phyloP scores from a whole-genome alignment of 306 rosid genomes.

The Oxytropis ochrocephala region DNA sequence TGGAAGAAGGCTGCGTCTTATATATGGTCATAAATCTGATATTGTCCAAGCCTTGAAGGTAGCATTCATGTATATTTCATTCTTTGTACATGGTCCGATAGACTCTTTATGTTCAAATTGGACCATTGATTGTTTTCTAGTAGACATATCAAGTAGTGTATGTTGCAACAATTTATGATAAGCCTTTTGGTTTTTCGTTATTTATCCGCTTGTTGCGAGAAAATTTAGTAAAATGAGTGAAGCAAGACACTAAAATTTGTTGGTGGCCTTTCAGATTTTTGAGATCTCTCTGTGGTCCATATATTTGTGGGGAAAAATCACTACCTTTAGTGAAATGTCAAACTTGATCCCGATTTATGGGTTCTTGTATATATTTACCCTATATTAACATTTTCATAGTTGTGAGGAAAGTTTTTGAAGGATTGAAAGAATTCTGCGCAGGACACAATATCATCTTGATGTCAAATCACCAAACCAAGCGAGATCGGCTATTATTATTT shows the following conservation, averaged over 20 bases:
- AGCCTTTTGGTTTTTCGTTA: neutral
- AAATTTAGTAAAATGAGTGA: neutral
- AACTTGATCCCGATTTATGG: constrained; percentile 8
- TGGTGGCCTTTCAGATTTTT: neutral
- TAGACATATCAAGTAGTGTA: neutral
- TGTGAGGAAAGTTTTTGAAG: no score
- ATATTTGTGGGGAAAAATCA: neutral
- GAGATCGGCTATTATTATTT: no score
- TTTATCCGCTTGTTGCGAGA: neutral
- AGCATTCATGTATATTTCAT: neutral
- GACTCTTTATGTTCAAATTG: neutral
- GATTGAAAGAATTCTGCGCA: no score
- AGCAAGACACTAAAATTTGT: neutral
- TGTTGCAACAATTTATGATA: neutral
- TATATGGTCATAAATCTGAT: constrained; percentile 22
- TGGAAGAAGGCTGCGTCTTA: constrained; percentile 20
- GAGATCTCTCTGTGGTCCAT: neutral
- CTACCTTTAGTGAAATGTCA: constrained; percentile 4
- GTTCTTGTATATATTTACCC: constrained; percentile 10
- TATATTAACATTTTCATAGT: no score
- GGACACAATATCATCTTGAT: no score
- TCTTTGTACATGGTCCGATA: neutral
- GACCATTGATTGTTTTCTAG: neutral
- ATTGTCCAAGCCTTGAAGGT: constrained; percentile 55
- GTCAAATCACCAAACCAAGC: no score